Evolutionary conservation across 2,329 filamentous ascomycete genomes (phyloP), one percentile per base, ranked within the genome.

Genomic region (Fusarium sublunatum): DNA sequence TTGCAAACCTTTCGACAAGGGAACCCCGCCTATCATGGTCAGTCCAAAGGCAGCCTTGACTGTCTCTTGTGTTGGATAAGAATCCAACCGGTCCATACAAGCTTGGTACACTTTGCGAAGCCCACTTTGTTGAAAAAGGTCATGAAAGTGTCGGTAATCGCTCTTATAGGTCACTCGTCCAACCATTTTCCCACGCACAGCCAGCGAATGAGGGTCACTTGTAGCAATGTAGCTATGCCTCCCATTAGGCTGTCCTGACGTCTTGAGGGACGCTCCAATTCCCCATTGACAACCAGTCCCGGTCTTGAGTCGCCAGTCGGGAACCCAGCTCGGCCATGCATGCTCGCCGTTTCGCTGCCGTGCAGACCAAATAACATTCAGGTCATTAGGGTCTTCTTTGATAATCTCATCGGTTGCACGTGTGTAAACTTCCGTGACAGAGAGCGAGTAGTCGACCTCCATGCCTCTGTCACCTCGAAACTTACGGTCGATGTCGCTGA

Each of bases 311-410:
- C 64, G 29, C 60, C 64, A 67, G 31, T 67, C 65, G 2, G 64
- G 64, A 11, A 67, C 65, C 65, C 65, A 67, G 13, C 53, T 67
- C 5, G 57, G 65, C 64, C 65, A 67, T 9, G 19, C 42, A 12
- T 15, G 32, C 8, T 62, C 60, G 2, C 44, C 5, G 2, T 49
- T 56, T 10, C 53, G 58, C 8, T 55, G 61, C 39, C 65, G 32
- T 1, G 65, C 65, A 11, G 64, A 46, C 65, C 53, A 58, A 13
- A 67, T 52, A 6, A 64, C 45, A 2, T 57, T 46, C 0, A 67
- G 38, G 7, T 62, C 64, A 2, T 50, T 41, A 5, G 7, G 0
- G n/a, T 58, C 45, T 4, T 38, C 22, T 8, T 50, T 55, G n/a
- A 67, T 65, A 4, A 67, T 67, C 3, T 42, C 51, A 1, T 64